These are phyloP conservation scores for Aspergillus fijiensis DNA, from an alignment of 2,329 filamentous ascomycete species.

Conservation along the genomic window DNA sequence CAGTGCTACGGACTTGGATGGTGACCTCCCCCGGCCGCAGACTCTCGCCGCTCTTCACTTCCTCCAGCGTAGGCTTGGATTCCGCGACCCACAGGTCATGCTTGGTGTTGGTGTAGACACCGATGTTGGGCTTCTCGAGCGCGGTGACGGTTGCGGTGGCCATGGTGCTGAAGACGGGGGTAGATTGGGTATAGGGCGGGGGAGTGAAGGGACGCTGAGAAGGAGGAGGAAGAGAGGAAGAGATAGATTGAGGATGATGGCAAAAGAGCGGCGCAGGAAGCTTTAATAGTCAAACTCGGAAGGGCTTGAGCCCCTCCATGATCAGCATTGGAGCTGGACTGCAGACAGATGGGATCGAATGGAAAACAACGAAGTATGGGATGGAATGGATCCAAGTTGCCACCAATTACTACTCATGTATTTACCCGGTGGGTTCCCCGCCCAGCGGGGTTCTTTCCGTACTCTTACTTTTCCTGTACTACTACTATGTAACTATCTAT, in stretches of 20 bases:
- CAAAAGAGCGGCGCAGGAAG: background rate
- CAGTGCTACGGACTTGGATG: constrained; percentile 85
- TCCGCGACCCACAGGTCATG: constrained; percentile 89
- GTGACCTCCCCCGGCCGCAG: constrained; percentile 83
- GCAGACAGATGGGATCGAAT: too few species aligned
- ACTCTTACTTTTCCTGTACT: too few species aligned
- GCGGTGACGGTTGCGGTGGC: constrained; percentile 28
- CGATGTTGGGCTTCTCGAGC: constrained; percentile 80
- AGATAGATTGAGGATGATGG: background rate
- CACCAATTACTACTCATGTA: background rate
- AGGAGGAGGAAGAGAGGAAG: constrained; percentile 7
- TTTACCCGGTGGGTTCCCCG: constrained; percentile 3
- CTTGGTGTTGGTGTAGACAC: constrained; percentile 89
- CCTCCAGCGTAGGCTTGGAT: constrained; percentile 72
- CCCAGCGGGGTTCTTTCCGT: background rate
- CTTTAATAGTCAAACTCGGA: background rate
- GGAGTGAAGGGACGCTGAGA: background rate
- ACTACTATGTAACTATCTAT: too few species aligned
- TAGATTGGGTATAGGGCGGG: background rate
- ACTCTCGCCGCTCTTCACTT: constrained; percentile 64
- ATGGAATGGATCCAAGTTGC: too few species aligned
- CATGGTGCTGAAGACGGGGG: constrained; percentile 22
- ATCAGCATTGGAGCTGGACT: background rate
- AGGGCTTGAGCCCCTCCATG: background rate
- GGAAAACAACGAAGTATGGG: background rate